Evolutionary conservation across 139 green algal genomes (phyloP).

Genomic region (Chlamydomonas eustigma): DNA sequence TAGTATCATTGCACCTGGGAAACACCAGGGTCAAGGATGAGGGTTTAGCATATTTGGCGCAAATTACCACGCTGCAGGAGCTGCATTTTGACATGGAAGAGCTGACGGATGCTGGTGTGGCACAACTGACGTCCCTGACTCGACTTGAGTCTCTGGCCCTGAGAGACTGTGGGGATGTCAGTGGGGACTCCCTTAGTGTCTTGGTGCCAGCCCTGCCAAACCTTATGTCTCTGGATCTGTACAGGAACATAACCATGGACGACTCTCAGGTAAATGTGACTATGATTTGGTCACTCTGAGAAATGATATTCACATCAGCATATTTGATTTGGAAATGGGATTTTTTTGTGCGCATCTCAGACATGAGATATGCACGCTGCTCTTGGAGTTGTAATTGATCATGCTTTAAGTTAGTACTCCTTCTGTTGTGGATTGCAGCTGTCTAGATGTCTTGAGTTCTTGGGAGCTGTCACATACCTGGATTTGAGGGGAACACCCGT

Average conservation of each 20-base stretch:
- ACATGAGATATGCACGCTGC: no score
- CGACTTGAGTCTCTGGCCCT: conserved; percentile 20
- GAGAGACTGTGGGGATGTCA: conserved; percentile 20
- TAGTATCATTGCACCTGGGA: conserved; percentile 28
- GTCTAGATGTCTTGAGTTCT: conserved; percentile 19
- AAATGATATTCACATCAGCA: no score
- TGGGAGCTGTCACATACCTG: conserved; percentile 22
- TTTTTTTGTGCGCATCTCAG: no score
- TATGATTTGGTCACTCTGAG: no score
- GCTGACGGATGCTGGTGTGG: conserved; percentile 16
- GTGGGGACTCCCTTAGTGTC: conserved; percentile 3
- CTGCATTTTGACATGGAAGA: conserved; percentile 27
- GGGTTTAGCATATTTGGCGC: conserved; percentile 25
- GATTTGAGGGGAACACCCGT: conserved; percentile 25
- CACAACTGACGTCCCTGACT: conserved; percentile 21
- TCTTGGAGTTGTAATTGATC: no score
- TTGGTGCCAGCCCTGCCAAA: conserved; percentile 23
- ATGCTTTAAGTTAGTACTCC: no score
- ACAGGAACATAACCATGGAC: conserved; percentile 25
- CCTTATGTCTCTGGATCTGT: conserved; percentile 36
- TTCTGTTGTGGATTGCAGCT: no score
- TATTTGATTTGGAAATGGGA: no score
- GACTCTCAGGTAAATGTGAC: conserved; percentile 15
- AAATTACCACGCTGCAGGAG: conserved; percentile 23
- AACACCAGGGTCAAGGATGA: conserved; percentile 33